Conservation (phyloP, 2,329 filamentous ascomycete genomes). For the Colletotrichum lupini region DNA sequence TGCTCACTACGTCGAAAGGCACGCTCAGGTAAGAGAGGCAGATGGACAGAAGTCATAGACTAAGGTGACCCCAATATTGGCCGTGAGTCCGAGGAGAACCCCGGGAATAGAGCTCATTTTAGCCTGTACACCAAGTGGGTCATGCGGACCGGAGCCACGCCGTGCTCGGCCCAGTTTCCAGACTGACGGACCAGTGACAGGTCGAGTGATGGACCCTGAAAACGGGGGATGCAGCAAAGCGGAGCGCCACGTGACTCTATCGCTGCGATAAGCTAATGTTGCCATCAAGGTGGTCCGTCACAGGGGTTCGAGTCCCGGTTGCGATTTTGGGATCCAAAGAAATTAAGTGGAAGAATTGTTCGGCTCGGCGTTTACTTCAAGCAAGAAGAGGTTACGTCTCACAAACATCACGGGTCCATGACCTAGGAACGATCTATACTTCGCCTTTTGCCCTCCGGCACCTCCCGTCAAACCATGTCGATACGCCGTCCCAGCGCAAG, state of each 20-base stretch:
- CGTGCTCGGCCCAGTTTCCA: slow-evolving; percentile 1
- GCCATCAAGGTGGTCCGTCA: slow-evolving; percentile 16
- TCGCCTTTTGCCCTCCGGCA: neutral
- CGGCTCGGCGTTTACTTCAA: neutral
- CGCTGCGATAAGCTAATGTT: neutral
- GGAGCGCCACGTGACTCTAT: slow-evolving; percentile 10
- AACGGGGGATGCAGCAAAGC: neutral
- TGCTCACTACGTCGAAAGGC: neutral
- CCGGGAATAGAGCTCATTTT: neutral
- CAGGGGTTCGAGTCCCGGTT: slow-evolving; percentile 2
- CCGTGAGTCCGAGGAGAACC: neutral
- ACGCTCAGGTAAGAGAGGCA: neutral
- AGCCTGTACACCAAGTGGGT: slow-evolving; percentile 1
- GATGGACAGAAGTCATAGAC: neutral
- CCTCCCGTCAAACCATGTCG: slow-evolving; percentile 19
- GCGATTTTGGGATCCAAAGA: neutral
- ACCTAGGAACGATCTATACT: neutral
- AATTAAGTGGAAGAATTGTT: slow-evolving; percentile 16
- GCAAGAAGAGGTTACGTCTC: neutral
- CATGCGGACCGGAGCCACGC: neutral
- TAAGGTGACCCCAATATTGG: neutral
- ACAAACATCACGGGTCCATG: slow-evolving; percentile 17
- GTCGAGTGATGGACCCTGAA: slow-evolving; percentile 8
- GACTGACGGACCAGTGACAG: slow-evolving; percentile 19
- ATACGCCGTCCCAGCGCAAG: slow-evolving; percentile 26